Evolutionary conservation across 2,329 filamentous ascomycete genomes (phyloP).

Genomic region (Sclerotinia borealis): DNA sequence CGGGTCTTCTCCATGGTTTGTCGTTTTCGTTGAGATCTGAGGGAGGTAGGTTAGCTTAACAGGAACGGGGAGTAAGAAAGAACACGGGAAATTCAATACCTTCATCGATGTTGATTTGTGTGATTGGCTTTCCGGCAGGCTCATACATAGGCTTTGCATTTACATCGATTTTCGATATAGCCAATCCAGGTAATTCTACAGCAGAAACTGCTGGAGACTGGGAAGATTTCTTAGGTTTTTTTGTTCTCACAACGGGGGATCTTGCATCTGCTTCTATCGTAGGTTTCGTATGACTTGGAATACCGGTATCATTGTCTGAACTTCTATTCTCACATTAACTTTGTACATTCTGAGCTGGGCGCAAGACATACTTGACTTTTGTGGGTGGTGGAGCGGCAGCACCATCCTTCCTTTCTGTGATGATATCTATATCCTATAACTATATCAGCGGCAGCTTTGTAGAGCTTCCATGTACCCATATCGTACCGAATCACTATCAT

Average conservation of each 20-base stretch:
- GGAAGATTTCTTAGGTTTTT: slow-evolving; percentile 35
- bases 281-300: slow-evolving; percentile 34
- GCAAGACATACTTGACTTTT: slow-evolving; percentile 38
- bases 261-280: slow-evolving; percentile 46
- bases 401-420: slow-evolving; percentile 61
- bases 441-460: slow-evolving; percentile 14
- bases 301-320: slow-evolving; percentile 35
- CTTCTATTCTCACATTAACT: slow-evolving; percentile 15
- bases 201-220: slow-evolving; percentile 36
- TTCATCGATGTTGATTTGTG: slow-evolving; percentile 67
- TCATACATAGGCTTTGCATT: slow-evolving; percentile 76
- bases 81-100: slow-evolving; percentile 34
- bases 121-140: slow-evolving; percentile 73
- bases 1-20: slow-evolving; percentile 92
- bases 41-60: slow-evolving; percentile 5
- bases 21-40: slow-evolving; percentile 68
- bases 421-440: slow-evolving; percentile 58
- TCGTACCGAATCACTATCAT: slow-evolving; percentile 48
- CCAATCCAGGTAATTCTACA: slow-evolving; percentile 54
- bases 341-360: not conserved
- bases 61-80: not conserved
- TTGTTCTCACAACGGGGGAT: slow-evolving; percentile 40
- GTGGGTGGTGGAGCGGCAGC: slow-evolving; percentile 49
- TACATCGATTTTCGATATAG: slow-evolving; percentile 79
- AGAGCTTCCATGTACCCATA: slow-evolving; percentile 25